phyloP scores from a whole-genome alignment of 306 rosid species.

The Pyrus communis region DNA sequence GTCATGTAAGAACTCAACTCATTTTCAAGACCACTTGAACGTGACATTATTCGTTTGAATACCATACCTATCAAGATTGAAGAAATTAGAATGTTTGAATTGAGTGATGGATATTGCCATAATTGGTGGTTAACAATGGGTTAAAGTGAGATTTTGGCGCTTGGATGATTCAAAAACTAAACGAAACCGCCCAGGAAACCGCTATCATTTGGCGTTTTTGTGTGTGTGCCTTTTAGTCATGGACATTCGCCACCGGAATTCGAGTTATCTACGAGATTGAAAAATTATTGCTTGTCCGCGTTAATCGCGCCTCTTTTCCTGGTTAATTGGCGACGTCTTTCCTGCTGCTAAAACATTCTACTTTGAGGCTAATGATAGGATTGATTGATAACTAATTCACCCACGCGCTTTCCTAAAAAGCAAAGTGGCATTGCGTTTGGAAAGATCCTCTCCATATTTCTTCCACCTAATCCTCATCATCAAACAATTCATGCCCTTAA shows the following conservation, averaged over 20 bases:
- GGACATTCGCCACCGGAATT: background rate
- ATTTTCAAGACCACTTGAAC: too few relatives aligned
- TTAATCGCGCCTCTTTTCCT: conserved; percentile 31
- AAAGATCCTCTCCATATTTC: too few relatives aligned
- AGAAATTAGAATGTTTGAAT: background rate
- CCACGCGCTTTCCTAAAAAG: background rate
- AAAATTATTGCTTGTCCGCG: conserved; percentile 30
- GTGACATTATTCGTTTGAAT: too few relatives aligned
- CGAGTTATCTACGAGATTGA: conserved; percentile 20
- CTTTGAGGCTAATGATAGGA: background rate
- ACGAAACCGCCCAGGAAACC: conserved; percentile 23
- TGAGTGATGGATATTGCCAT: background rate
- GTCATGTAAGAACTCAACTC: too few relatives aligned
- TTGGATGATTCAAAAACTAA: conserved; percentile 29
- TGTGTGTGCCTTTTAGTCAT: background rate
- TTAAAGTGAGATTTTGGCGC: conserved; percentile 23
- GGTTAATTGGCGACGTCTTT: conserved; percentile 6
- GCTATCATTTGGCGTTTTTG: conserved; percentile 1
- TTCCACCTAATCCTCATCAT: too few relatives aligned
- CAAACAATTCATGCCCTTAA: rapidly evolving
- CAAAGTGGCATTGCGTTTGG: too few relatives aligned
- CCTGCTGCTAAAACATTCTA: background rate
- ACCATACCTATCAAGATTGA: background rate
- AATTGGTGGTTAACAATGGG: background rate
- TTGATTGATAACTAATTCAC: background rate